Conservation (phyloP, 1,284 basidiomycete species). For the Pseudozyma tsukubaensis region DNA sequence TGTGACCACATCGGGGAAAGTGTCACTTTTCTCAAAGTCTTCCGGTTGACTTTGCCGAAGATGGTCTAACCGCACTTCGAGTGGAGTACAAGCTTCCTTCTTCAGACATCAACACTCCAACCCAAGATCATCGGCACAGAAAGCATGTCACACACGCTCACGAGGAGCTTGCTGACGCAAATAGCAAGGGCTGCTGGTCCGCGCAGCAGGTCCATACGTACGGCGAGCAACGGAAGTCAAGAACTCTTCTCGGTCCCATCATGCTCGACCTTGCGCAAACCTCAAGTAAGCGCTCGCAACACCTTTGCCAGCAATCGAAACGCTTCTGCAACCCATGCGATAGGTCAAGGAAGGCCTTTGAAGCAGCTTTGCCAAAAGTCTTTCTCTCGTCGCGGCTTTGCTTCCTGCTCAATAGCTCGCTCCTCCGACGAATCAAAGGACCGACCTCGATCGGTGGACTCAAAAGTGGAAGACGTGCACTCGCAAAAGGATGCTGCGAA, state of each 20-base stretch:
- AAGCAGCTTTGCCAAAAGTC: no score
- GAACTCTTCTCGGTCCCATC: constrained; percentile 1
- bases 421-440: constrained; percentile 10
- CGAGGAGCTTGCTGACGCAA: background rate
- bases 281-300: no score
- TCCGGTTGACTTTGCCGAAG: constrained; percentile 2
- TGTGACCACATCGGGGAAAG: constrained; percentile 12
- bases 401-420: constrained; percentile 8
- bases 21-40: constrained; percentile 12
- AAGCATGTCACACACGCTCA: no score
- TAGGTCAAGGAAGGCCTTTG: background rate
- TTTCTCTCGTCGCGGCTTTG: constrained; percentile 1
- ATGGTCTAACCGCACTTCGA: no score
- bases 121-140: no score
- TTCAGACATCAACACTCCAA: background rate
- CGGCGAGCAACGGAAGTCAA: background rate
- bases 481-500: no score
- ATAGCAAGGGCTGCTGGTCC: constrained; percentile 9
- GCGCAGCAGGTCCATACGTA: no score
- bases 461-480: background rate
- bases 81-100: background rate
- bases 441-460: background rate
- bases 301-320: no score
- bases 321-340: no score
- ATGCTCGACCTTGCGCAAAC: background rate